phyloP scores from a whole-genome alignment of 2,329 filamentous ascomycete species.

The Xylaria hypoxylon region DNA sequence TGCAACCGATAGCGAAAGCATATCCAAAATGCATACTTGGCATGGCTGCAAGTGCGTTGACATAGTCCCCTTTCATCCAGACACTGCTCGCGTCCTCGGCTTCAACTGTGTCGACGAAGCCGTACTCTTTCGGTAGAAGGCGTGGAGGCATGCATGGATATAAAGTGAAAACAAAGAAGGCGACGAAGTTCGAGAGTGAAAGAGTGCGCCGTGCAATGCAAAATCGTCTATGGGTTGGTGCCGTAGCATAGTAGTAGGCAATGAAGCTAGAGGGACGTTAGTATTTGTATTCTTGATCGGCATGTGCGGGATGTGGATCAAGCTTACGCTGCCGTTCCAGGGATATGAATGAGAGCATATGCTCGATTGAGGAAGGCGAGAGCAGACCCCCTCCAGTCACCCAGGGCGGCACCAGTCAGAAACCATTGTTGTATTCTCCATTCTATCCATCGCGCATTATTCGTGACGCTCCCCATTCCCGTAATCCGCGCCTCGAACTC shows the following conservation, averaged over 20 bases:
- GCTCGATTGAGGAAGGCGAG: conserved; percentile 61
- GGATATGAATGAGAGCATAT: conserved; percentile 63
- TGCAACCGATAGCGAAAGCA: conserved; percentile 65
- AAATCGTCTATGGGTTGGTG: conserved; percentile 53
- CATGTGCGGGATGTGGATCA: background rate
- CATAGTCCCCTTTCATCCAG: conserved; percentile 67
- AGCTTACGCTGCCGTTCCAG: conserved; percentile 59
- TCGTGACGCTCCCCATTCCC: conserved; percentile 41
- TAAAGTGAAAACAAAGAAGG: conserved; percentile 60
- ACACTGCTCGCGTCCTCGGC: conserved; percentile 61
- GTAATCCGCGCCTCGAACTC: conserved; percentile 54
- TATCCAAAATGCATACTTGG: conserved; percentile 69
- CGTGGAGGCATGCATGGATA: conserved; percentile 63
- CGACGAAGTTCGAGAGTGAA: conserved; percentile 61
- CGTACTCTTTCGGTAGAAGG: conserved; percentile 59
- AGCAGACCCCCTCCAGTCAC: conserved; percentile 49
- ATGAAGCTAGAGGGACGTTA: conserved; percentile 52
- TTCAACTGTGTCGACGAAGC: conserved; percentile 57
- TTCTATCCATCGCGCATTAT: conserved; percentile 56
- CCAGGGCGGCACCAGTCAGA: conserved; percentile 52
- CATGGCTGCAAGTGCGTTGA: conserved; percentile 69
- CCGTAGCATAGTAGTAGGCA: conserved; percentile 59
- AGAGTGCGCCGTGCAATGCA: conserved; percentile 58
- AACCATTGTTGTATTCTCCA: conserved; percentile 50
- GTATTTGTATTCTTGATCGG: background rate